Conservation (phyloP, 2,329 filamentous ascomycete species). For the Escovopsis sp. region DNA sequence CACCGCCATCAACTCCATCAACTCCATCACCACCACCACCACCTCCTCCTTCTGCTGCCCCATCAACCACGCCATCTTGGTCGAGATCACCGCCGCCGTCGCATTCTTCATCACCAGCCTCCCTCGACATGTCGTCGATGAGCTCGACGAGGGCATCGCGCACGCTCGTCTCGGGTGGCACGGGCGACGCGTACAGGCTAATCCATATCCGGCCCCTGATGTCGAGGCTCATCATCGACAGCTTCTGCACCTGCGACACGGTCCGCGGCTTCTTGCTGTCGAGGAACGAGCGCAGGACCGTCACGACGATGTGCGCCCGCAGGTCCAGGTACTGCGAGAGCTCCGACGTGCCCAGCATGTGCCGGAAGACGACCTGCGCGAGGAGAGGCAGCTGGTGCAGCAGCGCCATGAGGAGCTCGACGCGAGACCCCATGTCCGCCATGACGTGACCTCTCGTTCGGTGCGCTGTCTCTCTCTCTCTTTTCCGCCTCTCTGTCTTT, state of each 20-base stretch:
- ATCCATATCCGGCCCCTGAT: constrained; percentile 76
- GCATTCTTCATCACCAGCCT: background rate
- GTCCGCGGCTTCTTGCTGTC: constrained; percentile 28
- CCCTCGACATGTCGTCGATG: constrained; percentile 23
- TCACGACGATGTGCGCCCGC: constrained; percentile 56
- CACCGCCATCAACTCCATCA: no score
- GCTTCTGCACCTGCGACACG: constrained; percentile 47
- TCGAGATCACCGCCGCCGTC: no score
- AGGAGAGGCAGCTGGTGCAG: constrained; percentile 46
- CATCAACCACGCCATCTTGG: no score
- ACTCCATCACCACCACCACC: no score
- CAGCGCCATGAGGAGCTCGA: constrained; percentile 15
- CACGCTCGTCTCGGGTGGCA: constrained; percentile 40
- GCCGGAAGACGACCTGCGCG: constrained; percentile 44
- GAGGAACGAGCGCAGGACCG: constrained; percentile 54
- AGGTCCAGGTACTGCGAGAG: constrained; percentile 67
- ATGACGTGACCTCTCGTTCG: no score
- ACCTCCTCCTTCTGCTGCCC: no score
- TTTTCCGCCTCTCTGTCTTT: no score
- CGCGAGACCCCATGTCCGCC: no score
- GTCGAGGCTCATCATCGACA: constrained; percentile 46
- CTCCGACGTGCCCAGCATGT: constrained; percentile 53
- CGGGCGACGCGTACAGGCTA: constrained; percentile 49
- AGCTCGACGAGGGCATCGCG: constrained; percentile 42
- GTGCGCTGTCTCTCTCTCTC: no score